Conservation (phyloP, 768 basidiomycete species). For the Coprinopsis strossmayeri region DNA sequence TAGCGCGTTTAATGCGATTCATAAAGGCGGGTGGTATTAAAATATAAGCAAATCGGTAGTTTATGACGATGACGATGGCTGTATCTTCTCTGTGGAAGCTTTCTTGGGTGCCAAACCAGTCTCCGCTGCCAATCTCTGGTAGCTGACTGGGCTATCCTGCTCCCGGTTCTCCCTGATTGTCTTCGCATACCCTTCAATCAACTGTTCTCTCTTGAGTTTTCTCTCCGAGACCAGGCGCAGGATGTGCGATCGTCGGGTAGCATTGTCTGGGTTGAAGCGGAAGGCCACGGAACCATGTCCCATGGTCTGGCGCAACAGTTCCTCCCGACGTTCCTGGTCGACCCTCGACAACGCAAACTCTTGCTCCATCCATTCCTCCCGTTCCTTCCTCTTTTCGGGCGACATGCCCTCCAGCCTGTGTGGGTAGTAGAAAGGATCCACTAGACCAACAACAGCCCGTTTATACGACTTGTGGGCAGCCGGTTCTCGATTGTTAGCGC, state of each 20-base stretch:
- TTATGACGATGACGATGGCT: slow-evolving; percentile 1
- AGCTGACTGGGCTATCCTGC: slow-evolving; percentile 18
- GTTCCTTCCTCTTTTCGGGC: slow-evolving; percentile 40
- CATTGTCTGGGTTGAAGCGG: slow-evolving; percentile 35
- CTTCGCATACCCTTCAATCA: slow-evolving; percentile 27
- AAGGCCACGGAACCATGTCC: slow-evolving; percentile 33
- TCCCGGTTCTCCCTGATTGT: slow-evolving; percentile 30
- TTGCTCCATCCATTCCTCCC: slow-evolving; percentile 58
- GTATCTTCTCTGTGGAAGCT: background rate
- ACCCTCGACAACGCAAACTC: slow-evolving; percentile 44
- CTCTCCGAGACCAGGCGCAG: slow-evolving; percentile 36
- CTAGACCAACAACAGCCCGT: slow-evolving; percentile 85
- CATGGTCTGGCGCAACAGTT: slow-evolving; percentile 31
- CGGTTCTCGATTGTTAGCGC: slow-evolving; percentile 21
- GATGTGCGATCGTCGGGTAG: slow-evolving; percentile 40
- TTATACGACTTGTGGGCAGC: slow-evolving; percentile 66
- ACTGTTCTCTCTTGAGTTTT: slow-evolving; percentile 31
- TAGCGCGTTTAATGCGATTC: background rate
- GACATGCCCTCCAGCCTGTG: slow-evolving; percentile 74
- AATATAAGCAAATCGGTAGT: background rate
- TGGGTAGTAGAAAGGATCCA: slow-evolving; percentile 93
- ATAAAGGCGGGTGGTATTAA: background rate
- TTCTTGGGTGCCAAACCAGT: background rate
- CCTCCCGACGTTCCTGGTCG: slow-evolving; percentile 29
- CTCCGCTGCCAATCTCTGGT: background rate